Conservation (phyloP, 345 rosid genomes). For the Hypericum perforatum region DNA sequence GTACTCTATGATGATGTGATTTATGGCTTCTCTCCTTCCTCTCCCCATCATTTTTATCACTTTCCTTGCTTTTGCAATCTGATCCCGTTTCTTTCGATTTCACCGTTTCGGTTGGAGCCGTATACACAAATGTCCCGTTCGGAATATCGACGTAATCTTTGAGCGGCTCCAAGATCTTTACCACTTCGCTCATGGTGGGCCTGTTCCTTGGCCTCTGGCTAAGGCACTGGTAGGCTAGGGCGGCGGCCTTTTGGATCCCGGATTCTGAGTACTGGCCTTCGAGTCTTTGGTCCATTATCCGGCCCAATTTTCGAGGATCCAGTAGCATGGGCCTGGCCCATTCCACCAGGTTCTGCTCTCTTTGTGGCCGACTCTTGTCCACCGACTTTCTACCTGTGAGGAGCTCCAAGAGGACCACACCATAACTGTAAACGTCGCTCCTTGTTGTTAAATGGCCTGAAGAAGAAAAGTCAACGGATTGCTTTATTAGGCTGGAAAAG, state of each 20-base stretch:
- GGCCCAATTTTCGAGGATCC: conserved; percentile 45
- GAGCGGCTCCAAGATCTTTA: conserved; percentile 52
- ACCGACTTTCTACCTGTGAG: conserved; percentile 18
- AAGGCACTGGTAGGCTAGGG: conserved; percentile 69
- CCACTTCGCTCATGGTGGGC: conserved; percentile 55
- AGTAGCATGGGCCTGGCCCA: conserved; percentile 38
- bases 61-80: conserved; percentile 15
- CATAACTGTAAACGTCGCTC: conserved; percentile 27
- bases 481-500: not conserved
- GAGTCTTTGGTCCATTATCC: conserved; percentile 82
- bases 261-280: conserved; percentile 84
- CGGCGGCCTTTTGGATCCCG: conserved; percentile 69
- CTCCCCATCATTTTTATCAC: conserved; percentile 19
- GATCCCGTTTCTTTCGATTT: conserved; percentile 7
- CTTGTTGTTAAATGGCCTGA: conserved; percentile 23
- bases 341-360: conserved; percentile 21
- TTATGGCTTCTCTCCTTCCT: conserved; percentile 24
- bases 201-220: conserved; percentile 71
- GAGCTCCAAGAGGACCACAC: conserved; percentile 25
- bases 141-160: conserved; percentile 46
- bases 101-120: conserved; percentile 36
- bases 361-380: conserved; percentile 17
- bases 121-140: conserved; percentile 52
- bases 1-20: conserved; percentile 20
- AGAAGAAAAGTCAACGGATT: not conserved